These are phyloP conservation scores for Penicillium brevicompactum DNA, from an alignment of 2,329 filamentous ascomycete species.

Conservation along the genomic window DNA sequence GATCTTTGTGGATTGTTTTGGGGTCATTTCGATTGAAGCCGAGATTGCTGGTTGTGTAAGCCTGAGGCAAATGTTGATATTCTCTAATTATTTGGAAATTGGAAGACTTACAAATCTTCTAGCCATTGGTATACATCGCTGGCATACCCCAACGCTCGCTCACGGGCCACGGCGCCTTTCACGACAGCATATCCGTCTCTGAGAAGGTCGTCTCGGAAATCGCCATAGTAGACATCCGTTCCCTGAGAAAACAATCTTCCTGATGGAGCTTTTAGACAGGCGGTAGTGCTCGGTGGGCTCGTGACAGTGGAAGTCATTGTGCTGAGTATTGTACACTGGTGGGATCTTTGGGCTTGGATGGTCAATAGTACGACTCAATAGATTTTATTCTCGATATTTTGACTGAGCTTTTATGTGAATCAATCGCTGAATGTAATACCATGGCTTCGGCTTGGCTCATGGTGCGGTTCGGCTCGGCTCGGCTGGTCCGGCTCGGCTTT, in stretches of 20 bases:
- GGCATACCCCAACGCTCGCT: conserved; percentile 37
- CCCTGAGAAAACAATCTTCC: conserved; percentile 17
- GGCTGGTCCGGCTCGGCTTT: no score
- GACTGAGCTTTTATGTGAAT: no score
- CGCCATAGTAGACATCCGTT: conserved; percentile 14
- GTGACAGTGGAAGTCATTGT: not conserved
- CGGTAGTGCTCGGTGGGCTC: not conserved
- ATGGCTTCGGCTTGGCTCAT: no score
- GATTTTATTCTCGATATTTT: no score
- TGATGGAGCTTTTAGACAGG: conserved; percentile 1
- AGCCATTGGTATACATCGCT: conserved; percentile 24
- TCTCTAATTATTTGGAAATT: not conserved
- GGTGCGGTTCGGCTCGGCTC: no score
- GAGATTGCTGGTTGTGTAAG: conserved; percentile 25
- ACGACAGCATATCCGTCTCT: conserved; percentile 50
- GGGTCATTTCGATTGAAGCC: conserved; percentile 40
- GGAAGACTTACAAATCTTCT: conserved; percentile 24
- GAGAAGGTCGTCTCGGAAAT: conserved; percentile 31
- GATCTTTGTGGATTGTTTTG: conserved; percentile 34
- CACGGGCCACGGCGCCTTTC: conserved; percentile 48
- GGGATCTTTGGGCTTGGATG: no score
- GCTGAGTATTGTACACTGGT: not conserved
- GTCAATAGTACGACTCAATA: no score
- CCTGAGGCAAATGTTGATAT: not conserved
- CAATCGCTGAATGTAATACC: no score